Evolutionary conservation across 768 basidiomycete genomes (phyloP).

Genomic region (Suillus tomentosus): DNA sequence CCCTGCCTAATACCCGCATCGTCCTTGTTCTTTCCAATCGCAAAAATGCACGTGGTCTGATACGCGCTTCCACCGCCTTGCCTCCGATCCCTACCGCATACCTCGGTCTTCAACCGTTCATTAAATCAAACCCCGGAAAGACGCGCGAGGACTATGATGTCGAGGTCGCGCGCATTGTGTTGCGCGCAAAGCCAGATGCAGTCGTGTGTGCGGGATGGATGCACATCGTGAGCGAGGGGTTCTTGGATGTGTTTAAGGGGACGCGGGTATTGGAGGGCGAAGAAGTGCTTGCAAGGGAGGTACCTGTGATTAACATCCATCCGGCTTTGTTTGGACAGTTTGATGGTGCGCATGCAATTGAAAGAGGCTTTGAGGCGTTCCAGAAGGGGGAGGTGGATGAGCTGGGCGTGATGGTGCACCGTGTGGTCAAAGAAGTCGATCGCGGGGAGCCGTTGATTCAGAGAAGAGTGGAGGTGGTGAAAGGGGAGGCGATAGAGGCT

Average conservation of each 20-base stretch:
- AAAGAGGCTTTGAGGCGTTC: constrained; percentile 88
- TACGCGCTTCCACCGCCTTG: constrained; percentile 67
- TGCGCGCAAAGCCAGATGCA: constrained; percentile 70
- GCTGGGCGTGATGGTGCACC: constrained; percentile 92
- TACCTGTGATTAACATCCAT: constrained; percentile 95
- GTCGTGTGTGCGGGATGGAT: constrained; percentile 99
- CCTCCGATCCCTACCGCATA: constrained; percentile 83
- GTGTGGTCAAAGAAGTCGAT: constrained; percentile 92
- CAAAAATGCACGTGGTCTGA: constrained; percentile 87
- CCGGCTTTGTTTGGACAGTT: constrained; percentile 97
- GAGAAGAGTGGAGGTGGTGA: constrained; percentile 68
- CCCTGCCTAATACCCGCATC: constrained; percentile 72
- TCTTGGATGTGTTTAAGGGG: constrained; percentile 68
- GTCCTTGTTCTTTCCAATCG: constrained; percentile 88
- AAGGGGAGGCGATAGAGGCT: constrained; percentile 70
- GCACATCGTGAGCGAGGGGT: constrained; percentile 88
- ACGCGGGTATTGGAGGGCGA: constrained; percentile 37
- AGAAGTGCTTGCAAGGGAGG: constrained; percentile 33
- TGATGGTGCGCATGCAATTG: constrained; percentile 91
- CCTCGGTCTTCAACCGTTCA: constrained; percentile 82
- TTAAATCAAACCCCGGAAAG: constrained; percentile 69
- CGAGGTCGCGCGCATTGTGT: constrained; percentile 72
- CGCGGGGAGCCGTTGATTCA: constrained; percentile 87
- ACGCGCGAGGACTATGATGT: constrained; percentile 85
- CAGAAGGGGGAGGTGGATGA: constrained; percentile 74